Evolutionary conservation across 75 land plant species (phyloP).

Genomic region (Isoetes taiwanensis): DNA sequence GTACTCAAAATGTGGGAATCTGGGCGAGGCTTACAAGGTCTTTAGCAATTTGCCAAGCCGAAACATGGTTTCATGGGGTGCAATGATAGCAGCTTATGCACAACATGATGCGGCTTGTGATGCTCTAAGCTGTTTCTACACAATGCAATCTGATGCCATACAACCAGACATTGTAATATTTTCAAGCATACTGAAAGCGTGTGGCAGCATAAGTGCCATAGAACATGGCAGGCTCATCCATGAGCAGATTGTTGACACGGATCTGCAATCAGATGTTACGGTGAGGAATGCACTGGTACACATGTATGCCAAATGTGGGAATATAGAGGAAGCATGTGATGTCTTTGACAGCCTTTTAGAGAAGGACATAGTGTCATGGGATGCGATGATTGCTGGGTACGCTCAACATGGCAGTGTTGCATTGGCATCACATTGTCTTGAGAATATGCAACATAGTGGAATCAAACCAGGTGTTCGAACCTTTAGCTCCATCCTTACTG

Average conservation of each 20-base stretch:
- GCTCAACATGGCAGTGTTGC: conserved; percentile 25
- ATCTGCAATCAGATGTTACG: conserved; percentile 4
- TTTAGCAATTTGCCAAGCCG: conserved; percentile 23
- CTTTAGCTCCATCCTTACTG: no score
- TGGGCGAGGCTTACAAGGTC: conserved; percentile 16
- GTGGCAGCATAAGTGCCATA: conserved; percentile 11
- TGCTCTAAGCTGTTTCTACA: conserved; percentile 14
- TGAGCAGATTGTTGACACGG: conserved; percentile 13
- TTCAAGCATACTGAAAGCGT: conserved; percentile 24
- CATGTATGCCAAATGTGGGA: conserved; percentile 29
- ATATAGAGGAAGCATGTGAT: conserved; percentile 5
- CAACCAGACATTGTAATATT: conserved; percentile 26
- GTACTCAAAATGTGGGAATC: conserved; percentile 18
- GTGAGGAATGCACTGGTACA: conserved; percentile 14
- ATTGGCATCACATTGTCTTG: no score
- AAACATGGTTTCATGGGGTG: conserved; percentile 30
- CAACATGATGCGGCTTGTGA: conserved; percentile 15
- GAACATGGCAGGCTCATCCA: conserved; percentile 20
- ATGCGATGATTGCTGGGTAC: conserved; percentile 13
- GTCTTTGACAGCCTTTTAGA: conserved; percentile 6
- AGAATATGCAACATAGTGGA: no score
- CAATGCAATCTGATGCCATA: conserved; percentile 17
- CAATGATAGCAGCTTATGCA: conserved; percentile 27
- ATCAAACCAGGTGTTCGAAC: no score
- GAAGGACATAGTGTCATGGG: conserved; percentile 12